phyloP scores from a whole-genome alignment of 345 rosid genomes.

The Syzygium aromaticum region DNA sequence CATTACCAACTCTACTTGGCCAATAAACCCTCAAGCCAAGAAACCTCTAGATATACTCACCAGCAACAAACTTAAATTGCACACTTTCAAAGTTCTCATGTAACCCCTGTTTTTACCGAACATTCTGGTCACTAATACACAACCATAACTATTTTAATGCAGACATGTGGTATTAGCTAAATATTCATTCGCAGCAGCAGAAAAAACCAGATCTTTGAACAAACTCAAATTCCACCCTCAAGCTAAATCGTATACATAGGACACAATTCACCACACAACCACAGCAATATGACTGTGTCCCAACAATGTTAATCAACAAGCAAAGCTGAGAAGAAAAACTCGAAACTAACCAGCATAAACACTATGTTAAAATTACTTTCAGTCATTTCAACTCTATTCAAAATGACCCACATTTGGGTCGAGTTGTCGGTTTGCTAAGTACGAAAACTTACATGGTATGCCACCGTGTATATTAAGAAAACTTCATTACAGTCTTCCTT shows the following conservation, averaged over 20 bases:
- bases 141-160: background rate
- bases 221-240: background rate
- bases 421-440: background rate
- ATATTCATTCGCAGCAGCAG: background rate
- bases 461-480: background rate
- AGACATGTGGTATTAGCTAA: background rate
- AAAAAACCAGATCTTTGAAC: background rate
- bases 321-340: background rate
- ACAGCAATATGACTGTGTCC: background rate
- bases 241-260: background rate
- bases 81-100: background rate
- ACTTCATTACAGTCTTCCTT: background rate
- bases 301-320: background rate
- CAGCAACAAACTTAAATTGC: background rate
- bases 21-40: background rate
- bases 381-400: background rate
- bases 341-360: background rate
- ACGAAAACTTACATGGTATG: background rate
- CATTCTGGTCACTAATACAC: background rate
- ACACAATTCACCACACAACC: background rate
- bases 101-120: background rate
- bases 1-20: background rate
- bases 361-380: background rate
- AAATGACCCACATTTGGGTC: background rate
- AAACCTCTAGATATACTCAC: background rate